Conservation (phyloP, 495 filamentous ascomycete species). For the Tuber umbilicatum region DNA sequence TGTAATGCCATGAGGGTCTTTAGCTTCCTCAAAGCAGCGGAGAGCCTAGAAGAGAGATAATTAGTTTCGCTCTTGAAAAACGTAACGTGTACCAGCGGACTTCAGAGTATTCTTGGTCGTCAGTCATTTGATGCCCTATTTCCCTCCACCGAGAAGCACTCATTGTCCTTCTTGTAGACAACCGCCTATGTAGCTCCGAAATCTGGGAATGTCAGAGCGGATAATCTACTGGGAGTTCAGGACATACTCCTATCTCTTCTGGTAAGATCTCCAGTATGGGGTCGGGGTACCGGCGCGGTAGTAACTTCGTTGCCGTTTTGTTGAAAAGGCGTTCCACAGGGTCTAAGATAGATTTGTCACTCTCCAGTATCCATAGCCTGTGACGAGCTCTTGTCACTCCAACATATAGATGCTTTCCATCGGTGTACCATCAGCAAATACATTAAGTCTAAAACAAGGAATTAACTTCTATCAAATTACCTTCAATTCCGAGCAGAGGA, state of each 20-base stretch:
- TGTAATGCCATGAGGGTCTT: conserved; percentile 10
- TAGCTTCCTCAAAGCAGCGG: conserved; percentile 25
- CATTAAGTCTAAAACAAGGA: background rate
- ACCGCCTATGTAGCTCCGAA: conserved; percentile 2
- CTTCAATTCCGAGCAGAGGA: conserved; percentile 22
- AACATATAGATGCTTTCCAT: conserved; percentile 18
- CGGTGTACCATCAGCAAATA: background rate
- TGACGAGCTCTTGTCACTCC: conserved; percentile 19
- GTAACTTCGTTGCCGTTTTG: background rate
- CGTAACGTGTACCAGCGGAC: background rate
- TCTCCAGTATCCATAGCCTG: conserved; percentile 20
- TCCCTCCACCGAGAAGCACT: conserved; percentile 25
- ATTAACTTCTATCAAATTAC: background rate
- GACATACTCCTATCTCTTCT: background rate
- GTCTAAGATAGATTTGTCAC: background rate
- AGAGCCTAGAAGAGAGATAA: conserved; percentile 12
- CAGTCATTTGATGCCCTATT: conserved; percentile 26
- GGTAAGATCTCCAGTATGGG: conserved; percentile 13
- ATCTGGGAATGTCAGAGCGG: conserved; percentile 7
- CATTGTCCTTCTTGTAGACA: conserved; percentile 7
- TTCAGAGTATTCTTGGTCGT: conserved; percentile 23
- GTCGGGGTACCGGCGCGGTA: background rate
- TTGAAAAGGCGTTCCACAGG: conserved; percentile 18
- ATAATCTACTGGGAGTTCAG: background rate
- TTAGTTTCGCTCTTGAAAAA: background rate